Evolutionary conservation across 208 protist genomes (phyloP), one percentile per base, ranked within the genome.

Genomic region (Trypanosoma conorhini): DNA sequence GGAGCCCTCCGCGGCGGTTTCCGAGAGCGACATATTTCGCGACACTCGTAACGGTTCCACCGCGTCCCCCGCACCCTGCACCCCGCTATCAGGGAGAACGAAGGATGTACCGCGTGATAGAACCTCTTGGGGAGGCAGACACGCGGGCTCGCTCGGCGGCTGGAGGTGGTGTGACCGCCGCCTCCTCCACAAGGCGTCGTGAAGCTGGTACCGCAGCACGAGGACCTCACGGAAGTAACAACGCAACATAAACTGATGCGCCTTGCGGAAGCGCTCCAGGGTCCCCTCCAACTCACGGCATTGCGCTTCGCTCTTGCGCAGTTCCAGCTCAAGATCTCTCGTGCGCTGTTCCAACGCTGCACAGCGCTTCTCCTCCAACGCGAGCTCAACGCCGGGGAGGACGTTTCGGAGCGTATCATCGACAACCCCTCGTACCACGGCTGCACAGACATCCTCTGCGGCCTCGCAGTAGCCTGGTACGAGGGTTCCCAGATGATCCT

Each of bases 151-250:
- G 7, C 17, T 12, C 19, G 22, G 50, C 19, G 22, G 2, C n/a
- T 9, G 50, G 17, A 1, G 26, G 21, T 0, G 3, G 5, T 62
- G 55, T 50, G 48, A 19, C 15, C 7, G 30, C 1, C 58, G 72
- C 50, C 26, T 17, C 56, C 57, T 42, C 19, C 17, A 30, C 56
- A 65, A 2, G n/a, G 55, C 28, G 0, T 74, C 74, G 0, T 67
- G 69, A 30, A 82, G n/a, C 58, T 76, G 83, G 67, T 78, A 76
- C 13, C 91, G 83, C 48, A 96, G 76, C 31, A 91, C 69, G 5
- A 92, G 76, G 3, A 94, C 91, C 64, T 96, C 88, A 15, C 79
- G 73, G 63, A 96, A 96, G 72, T 96, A 96, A 61, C 71, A 84
- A 62, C 87, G 85, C 57, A 96, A 71, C 91, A 93, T 91, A 68